Conservation (phyloP, 2,329 filamentous ascomycete genomes). For the Claviceps pusilla region DNA sequence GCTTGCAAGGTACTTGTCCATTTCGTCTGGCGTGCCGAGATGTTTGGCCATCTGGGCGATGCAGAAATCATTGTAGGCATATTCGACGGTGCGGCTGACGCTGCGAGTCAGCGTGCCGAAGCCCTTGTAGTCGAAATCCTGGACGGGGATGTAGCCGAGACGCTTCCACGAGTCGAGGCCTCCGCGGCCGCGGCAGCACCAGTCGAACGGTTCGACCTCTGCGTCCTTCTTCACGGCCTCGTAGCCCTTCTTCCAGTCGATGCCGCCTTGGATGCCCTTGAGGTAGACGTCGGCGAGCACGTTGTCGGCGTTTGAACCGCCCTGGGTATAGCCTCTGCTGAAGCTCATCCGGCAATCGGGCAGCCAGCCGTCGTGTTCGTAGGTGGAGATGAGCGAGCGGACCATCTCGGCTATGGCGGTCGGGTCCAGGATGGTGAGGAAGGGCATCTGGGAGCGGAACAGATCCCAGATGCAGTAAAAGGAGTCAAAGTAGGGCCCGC, state of each 20-base stretch:
- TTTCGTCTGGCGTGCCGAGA: conserved; percentile 38
- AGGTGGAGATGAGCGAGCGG: conserved; percentile 56
- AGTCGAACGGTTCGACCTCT: conserved; percentile 54
- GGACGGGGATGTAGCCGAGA: conserved; percentile 54
- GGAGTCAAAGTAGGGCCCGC: conserved; percentile 59
- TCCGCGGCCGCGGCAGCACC: conserved; percentile 55
- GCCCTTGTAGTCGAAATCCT: conserved; percentile 51
- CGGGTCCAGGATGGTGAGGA: conserved; percentile 55
- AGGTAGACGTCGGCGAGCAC: conserved; percentile 52
- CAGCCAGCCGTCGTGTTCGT: conserved; percentile 53
- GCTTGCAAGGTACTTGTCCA: conserved; percentile 42
- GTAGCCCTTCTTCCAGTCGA: conserved; percentile 55
- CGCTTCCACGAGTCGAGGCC: conserved; percentile 58
- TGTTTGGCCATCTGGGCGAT: conserved; percentile 47
- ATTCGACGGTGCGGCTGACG: conserved; percentile 60
- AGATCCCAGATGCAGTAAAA: conserved; percentile 68
- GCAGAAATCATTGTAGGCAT: conserved; percentile 63
- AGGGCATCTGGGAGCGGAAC: conserved; percentile 53
- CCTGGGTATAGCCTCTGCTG: conserved; percentile 59
- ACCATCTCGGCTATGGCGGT: conserved; percentile 49
- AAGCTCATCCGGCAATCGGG: conserved; percentile 67
- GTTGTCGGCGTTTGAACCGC: conserved; percentile 59
- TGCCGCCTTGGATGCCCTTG: conserved; percentile 45
- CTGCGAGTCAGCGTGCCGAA: conserved; percentile 56
- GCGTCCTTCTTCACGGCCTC: conserved; percentile 59